Percentiles rank a stretch among this genome's conserved stretches.
Evolutionary conservation across 169 alveolate genomes (phyloP).

Genomic region (Theileria annulata): DNA sequence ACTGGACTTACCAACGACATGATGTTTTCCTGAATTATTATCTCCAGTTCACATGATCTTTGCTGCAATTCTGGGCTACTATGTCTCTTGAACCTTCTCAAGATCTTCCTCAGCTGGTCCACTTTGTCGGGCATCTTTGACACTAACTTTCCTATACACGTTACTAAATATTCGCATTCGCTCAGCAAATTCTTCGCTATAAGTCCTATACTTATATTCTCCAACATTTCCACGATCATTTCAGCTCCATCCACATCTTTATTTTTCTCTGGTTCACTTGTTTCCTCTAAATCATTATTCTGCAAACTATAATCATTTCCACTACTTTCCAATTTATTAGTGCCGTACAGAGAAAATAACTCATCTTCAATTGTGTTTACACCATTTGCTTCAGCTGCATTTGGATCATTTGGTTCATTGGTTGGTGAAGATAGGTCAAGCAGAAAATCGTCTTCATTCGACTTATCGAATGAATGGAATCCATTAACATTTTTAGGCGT

Average conservation of each 20-base stretch:
- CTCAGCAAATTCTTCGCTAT: constrained; percentile 54
- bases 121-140: constrained; percentile 62
- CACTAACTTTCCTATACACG: constrained; percentile 71
- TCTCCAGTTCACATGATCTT: constrained; percentile 77
- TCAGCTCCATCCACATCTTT: constrained; percentile 7
- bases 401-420: background rate
- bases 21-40: constrained; percentile 16
- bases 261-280: background rate
- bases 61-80: constrained; percentile 76
- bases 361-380: constrained; percentile 11
- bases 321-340: background rate
- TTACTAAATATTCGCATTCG: constrained; percentile 71
- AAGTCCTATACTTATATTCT: constrained; percentile 16
- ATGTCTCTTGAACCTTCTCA: constrained; percentile 67
- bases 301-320: background rate
- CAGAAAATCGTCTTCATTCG: constrained; percentile 3
- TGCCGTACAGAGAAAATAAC: background rate
- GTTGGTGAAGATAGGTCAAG: background rate
- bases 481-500: background rate
- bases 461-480: background rate
- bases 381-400: background rate
- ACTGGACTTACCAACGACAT: constrained; percentile 2
- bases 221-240: constrained; percentile 24
- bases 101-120: constrained; percentile 55
- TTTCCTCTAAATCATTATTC: background rate